These are phyloP conservation scores for Lotmaria passim DNA, from an alignment of 208 protist genomes.

Conservation along the genomic window DNA sequence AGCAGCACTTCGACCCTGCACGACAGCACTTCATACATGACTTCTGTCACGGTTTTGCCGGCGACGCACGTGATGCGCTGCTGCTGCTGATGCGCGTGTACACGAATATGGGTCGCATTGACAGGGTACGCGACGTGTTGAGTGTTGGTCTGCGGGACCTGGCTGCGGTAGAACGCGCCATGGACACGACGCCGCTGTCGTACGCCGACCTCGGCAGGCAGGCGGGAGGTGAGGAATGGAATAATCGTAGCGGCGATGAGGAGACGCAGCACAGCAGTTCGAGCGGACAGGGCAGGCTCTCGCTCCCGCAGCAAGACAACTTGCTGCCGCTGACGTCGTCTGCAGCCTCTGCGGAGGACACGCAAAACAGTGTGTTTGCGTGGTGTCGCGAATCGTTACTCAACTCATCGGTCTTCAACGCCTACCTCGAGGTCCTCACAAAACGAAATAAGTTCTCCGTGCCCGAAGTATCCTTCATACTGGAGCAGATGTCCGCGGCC, in stretches of 20 bases:
- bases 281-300: neutral
- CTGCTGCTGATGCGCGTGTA: constrained; percentile 70
- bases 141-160: constrained; percentile 61
- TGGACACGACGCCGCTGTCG: neutral
- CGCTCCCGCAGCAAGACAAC: no score
- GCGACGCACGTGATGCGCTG: constrained; percentile 55
- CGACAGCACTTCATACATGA: constrained; percentile 39
- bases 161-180: neutral
- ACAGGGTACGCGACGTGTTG: constrained; percentile 70
- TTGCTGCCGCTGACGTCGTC: neutral
- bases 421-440: constrained; percentile 77
- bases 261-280: neutral
- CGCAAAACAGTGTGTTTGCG: neutral
- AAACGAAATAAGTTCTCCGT: constrained; percentile 60
- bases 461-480: constrained; percentile 64
- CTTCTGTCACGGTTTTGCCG: constrained; percentile 42
- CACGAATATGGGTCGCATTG: constrained; percentile 65
- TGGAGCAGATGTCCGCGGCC: constrained; percentile 54
- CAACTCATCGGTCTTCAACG: constrained; percentile 65
- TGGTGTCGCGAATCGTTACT: constrained; percentile 30
- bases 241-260: no score
- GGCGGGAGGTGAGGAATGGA: no score
- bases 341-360: neutral
- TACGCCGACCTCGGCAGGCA: constrained; percentile 13
- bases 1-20: constrained; percentile 32